phyloP scores from a whole-genome alignment of 75 land plant species.

The Selaginella moellendorffii region DNA sequence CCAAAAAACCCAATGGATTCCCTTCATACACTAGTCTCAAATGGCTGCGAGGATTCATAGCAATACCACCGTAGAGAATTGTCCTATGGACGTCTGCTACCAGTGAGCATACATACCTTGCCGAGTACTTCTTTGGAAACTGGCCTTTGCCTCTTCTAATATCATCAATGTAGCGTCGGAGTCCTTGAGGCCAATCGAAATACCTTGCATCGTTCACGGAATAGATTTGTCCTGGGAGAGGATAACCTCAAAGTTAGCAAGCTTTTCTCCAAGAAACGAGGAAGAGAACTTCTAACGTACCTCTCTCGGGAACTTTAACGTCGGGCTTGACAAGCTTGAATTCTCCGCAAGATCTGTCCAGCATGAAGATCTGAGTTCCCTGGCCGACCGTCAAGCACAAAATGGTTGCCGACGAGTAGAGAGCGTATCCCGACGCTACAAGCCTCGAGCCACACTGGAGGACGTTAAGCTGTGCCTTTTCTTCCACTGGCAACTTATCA shows the following conservation, averaged over 20 bases:
- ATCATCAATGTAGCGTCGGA: constrained; percentile 67
- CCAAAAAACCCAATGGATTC: constrained; percentile 86
- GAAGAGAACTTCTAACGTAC: too few relatives aligned
- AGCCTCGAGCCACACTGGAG: constrained; percentile 75
- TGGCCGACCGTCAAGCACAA: constrained; percentile 72
- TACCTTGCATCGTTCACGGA: constrained; percentile 97
- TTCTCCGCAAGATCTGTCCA: constrained; percentile 83
- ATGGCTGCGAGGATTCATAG: constrained; percentile 91
- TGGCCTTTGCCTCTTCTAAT: constrained; percentile 86
- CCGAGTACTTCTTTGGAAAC: constrained; percentile 87
- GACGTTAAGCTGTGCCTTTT: constrained; percentile 70
- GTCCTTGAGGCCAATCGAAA: constrained; percentile 90
- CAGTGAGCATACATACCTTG: constrained; percentile 85
- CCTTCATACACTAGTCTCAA: constrained; percentile 85
- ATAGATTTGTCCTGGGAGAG: constrained; percentile 90
- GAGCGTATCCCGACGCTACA: constrained; percentile 70
- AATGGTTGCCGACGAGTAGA: constrained; percentile 93
- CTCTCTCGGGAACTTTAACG: constrained; percentile 65
- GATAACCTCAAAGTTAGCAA: too few relatives aligned
- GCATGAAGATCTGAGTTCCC: constrained; percentile 72
- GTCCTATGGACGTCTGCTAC: constrained; percentile 96
- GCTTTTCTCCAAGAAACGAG: too few relatives aligned
- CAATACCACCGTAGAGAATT: constrained; percentile 81
- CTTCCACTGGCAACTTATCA: constrained; percentile 45
- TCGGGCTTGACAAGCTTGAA: constrained; percentile 73